Evolutionary conservation across 139 green algal genomes (phyloP).

Genomic region (Chlamydomonas schloesseri): DNA sequence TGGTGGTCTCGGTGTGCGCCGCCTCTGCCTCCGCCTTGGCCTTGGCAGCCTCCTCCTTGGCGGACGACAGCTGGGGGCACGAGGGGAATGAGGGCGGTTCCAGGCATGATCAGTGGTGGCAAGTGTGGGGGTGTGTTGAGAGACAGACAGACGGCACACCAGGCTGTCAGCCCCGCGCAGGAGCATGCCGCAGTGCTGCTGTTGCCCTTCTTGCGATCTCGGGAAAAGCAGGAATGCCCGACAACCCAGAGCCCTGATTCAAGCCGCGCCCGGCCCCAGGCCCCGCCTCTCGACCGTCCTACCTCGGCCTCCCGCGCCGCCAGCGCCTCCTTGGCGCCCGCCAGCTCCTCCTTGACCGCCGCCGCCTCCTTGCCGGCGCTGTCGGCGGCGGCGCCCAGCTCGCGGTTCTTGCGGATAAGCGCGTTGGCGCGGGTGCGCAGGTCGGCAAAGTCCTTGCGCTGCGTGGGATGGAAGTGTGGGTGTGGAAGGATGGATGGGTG

Average conservation of each 20-base stretch:
- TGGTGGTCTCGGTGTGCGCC: not conserved
- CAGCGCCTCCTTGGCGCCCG: not conserved
- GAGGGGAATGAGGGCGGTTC: not conserved
- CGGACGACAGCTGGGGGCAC: too few species aligned
- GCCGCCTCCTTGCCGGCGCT: not conserved
- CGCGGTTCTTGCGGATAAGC: conserved; percentile 2
- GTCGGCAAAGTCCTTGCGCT: conserved; percentile 20
- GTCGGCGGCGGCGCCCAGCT: not conserved
- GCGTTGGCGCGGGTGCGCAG: not conserved
- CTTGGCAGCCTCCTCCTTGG: not conserved
- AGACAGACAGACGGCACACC: too few species aligned
- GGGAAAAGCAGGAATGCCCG: too few species aligned
- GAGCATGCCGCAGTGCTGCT: too few species aligned
- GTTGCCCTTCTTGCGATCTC: too few species aligned
- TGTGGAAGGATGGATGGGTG: not conserved
- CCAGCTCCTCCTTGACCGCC: conserved; percentile 8
- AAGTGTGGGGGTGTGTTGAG: too few species aligned
- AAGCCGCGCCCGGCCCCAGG: too few species aligned
- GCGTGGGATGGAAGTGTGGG: not conserved
- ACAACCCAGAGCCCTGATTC: too few species aligned
- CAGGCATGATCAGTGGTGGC: too few species aligned
- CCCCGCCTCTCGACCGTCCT: too few species aligned
- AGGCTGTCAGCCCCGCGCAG: not conserved
- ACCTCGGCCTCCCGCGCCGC: conserved; percentile 20
- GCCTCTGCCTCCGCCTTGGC: not conserved